Evolutionary conservation across 768 basidiomycete genomes (phyloP).

Genomic region (Terana coerulea): DNA sequence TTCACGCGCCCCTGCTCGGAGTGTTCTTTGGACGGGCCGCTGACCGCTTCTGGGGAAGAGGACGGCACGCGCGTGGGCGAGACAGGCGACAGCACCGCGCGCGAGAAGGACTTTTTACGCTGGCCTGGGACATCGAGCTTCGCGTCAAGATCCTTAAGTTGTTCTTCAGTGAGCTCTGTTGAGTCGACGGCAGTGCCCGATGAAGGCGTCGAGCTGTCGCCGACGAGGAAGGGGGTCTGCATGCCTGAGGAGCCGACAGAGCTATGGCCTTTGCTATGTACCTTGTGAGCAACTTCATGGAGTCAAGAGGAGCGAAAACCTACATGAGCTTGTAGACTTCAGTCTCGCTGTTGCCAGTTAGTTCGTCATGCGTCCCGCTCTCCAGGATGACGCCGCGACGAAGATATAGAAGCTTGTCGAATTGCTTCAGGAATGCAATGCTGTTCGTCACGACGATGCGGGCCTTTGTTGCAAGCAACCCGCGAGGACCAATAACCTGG

Average conservation of each 20-base stretch:
- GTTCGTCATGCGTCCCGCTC: conserved; percentile 56
- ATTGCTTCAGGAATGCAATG: conserved; percentile 76
- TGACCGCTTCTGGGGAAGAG: conserved; percentile 27
- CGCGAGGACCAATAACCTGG: conserved; percentile 81
- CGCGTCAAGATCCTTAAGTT: conserved; percentile 39
- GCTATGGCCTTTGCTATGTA: conserved; percentile 26
- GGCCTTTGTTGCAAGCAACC: conserved; percentile 78
- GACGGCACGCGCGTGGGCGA: conserved; percentile 35
- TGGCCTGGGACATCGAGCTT: too few relatives aligned
- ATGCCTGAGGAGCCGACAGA: conserved; percentile 21
- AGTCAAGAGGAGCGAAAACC: conserved; percentile 23
- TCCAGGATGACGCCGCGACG: conserved; percentile 83
- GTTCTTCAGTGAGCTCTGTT: conserved; percentile 23
- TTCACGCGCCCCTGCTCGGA: conserved; percentile 82
- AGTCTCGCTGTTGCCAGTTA: conserved; percentile 56
- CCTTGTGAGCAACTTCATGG: background rate
- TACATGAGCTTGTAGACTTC: conserved; percentile 77
- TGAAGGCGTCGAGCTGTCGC: conserved; percentile 19
- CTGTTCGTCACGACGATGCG: conserved; percentile 85
- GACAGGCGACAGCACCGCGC: conserved; percentile 45
- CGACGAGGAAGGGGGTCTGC: conserved; percentile 27
- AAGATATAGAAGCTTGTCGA: conserved; percentile 71
- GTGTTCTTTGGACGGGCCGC: conserved; percentile 64
- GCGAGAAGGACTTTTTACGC: conserved; percentile 50
- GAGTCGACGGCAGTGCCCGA: conserved; percentile 17